Evolutionary conservation across 129 eudicot genomes (phyloP), one percentile per base, ranked within the genome.

Genomic region (Sambucus nigra): DNA sequence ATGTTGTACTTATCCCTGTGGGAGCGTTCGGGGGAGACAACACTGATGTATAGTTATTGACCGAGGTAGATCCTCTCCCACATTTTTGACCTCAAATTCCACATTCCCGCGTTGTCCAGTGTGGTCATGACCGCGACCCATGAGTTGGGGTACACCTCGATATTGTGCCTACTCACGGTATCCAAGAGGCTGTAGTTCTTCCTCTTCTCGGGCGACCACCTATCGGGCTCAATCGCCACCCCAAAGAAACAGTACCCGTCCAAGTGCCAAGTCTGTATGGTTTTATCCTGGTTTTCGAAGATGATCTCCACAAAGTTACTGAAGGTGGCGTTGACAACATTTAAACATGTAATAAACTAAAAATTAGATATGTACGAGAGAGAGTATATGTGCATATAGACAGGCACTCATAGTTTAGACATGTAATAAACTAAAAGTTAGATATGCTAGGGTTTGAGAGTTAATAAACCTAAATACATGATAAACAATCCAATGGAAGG

Each of bases 61-160:
- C 84, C 84, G 42, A 78, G 35, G 55, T 78, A 65, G 8, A 39
- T 7, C 64, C 80, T 78, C 56, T 78, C 85, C 19, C 47, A 45
- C 19, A 11, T 10, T 9, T 20, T 28, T 0, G 75, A 68, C 60
- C 85, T 73, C 60, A 73, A 16, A 28, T 51, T 69, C 85, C 85
- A 78, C 74, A 73, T 78, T 15, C 85, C 80, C 0, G 80, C 80
- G 20, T 78, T 78, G 68, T 78, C 85, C 16, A 73, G 22, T 10
- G 85, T 73, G 3, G 57, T 24, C 80, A 78, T 69, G 52, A 78
- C 51, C 0, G 85, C 85, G 7, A 77, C 76, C 85, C 85, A 78
- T 10, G 73, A 55, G 22, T 64, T 55, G 4, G 85, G 84, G 41
- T 78, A 78, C 3, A 78, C 84, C 12, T 78, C 80, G 35, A 78